Evolutionary conservation across 2,329 filamentous ascomycete genomes (phyloP).

Genomic region (Ophiostoma sp.): DNA sequence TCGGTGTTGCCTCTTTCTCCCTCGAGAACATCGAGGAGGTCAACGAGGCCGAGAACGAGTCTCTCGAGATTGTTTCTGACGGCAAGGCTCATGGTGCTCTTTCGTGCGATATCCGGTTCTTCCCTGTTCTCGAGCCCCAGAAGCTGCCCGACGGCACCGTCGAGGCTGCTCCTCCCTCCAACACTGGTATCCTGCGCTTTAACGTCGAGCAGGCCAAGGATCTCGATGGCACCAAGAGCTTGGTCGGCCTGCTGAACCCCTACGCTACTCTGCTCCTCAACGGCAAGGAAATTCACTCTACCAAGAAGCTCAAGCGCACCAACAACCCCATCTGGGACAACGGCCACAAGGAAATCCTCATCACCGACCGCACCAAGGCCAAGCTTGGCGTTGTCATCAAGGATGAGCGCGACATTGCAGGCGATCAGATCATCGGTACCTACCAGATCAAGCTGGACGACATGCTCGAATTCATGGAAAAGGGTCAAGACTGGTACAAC

Average conservation of each 20-base stretch:
- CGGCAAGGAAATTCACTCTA: conserved; percentile 81
- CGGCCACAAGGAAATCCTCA: conserved; percentile 85
- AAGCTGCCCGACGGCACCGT: conserved; percentile 70
- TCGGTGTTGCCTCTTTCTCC: conserved; percentile 78
- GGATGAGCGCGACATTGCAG: conserved; percentile 80
- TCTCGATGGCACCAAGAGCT: conserved; percentile 82
- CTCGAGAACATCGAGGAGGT: conserved; percentile 76
- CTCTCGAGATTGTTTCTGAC: conserved; percentile 75
- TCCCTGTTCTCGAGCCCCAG: conserved; percentile 75
- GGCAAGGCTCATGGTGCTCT: conserved; percentile 79
- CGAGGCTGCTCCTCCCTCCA: conserved; percentile 78
- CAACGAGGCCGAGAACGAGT: conserved; percentile 73
- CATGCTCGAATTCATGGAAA: conserved; percentile 81
- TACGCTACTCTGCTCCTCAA: conserved; percentile 87
- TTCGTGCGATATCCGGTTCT: conserved; percentile 82
- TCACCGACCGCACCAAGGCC: conserved; percentile 86
- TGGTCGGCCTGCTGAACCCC: conserved; percentile 85
- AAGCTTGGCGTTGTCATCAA: conserved; percentile 90
- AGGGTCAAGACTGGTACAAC: conserved; percentile 95
- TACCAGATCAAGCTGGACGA: conserved; percentile 96
- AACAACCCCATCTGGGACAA: conserved; percentile 97
- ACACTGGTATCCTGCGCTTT: conserved; percentile 90
- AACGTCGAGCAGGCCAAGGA: conserved; percentile 96
- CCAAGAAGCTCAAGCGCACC: conserved; percentile 89
- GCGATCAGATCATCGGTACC: conserved; percentile 79